A percentile compares a stretch with the other conserved stretches of the same genome.
Conservation (phyloP, 1,139 yeast genomes). For the Geotrichum restrictum region DNA sequence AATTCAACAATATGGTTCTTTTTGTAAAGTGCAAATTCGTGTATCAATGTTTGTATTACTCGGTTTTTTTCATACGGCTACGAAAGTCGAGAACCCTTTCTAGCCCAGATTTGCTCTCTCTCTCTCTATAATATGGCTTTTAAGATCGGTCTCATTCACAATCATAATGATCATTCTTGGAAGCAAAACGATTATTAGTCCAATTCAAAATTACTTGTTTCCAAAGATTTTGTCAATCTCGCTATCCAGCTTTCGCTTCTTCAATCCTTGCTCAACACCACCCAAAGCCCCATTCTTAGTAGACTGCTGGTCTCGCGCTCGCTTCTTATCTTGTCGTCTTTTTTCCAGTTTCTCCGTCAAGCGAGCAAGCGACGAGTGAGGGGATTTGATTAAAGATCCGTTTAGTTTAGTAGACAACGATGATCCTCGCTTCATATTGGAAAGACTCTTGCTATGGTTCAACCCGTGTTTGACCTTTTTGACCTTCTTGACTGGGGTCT, state of each 20-base stretch:
- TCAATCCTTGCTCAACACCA: constrained; percentile 1
- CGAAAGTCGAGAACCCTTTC: too few relatives aligned
- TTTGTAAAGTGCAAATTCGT: too few relatives aligned
- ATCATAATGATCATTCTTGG: too few relatives aligned
- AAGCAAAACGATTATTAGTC: too few relatives aligned
- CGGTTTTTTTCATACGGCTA: too few relatives aligned
- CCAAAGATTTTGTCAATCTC: constrained; percentile 33
- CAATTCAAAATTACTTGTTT: too few relatives aligned
- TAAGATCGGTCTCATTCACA: too few relatives aligned
- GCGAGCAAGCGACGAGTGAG: constrained; percentile 15
- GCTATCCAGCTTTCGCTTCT: constrained; percentile 23
- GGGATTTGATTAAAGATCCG: constrained; percentile 4
- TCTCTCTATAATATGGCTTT: too few relatives aligned
- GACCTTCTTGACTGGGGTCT: neutral
- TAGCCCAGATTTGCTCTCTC: too few relatives aligned
- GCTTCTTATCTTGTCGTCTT: constrained; percentile 10
- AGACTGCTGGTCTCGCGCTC: constrained; percentile 1
- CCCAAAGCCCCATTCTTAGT: neutral
- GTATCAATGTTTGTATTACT: too few relatives aligned
- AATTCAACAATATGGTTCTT: too few relatives aligned
- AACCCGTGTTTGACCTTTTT: constrained; percentile 2
- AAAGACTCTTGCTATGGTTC: constrained; percentile 5
- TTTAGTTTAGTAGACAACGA: neutral
- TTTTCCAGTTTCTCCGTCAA: constrained; percentile 13
- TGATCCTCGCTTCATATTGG: neutral